These are phyloP conservation scores for thale cress (Arabidopsis thaliana) DNA, from an alignment of 345 rosid species.

Conservation along the genomic window TAIR10.1 NC_003076.8:25310001-25310500, in stretches of 20 bases:
- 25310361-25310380: conserved; percentile 33
- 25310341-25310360: conserved; percentile 5
- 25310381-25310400: conserved; percentile 36
- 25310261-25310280: conserved; percentile 1
- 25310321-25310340: conserved; percentile 23
- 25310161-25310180: conserved; percentile 13
- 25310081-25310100: not conserved
- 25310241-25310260: conserved; percentile 15
- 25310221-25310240: conserved; percentile 9
- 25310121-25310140: conserved; percentile 7
- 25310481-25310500: conserved; percentile 25
- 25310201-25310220: conserved; percentile 9
- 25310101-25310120: conserved; percentile 23
- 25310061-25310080: not conserved
- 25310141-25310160: conserved; percentile 11
- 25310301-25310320: conserved; percentile 4
- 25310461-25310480: conserved; percentile 19
- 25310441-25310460: conserved; percentile 12
- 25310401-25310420: conserved; percentile 17
- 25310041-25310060: not conserved
- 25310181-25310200: conserved; percentile 7
- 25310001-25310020: conserved; percentile 14
- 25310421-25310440: not conserved
- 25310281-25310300: not conserved
- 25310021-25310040: not conserved